Conservation (phyloP, 2,329 filamentous ascomycete genomes). For the Clonostachys byssicola region DNA sequence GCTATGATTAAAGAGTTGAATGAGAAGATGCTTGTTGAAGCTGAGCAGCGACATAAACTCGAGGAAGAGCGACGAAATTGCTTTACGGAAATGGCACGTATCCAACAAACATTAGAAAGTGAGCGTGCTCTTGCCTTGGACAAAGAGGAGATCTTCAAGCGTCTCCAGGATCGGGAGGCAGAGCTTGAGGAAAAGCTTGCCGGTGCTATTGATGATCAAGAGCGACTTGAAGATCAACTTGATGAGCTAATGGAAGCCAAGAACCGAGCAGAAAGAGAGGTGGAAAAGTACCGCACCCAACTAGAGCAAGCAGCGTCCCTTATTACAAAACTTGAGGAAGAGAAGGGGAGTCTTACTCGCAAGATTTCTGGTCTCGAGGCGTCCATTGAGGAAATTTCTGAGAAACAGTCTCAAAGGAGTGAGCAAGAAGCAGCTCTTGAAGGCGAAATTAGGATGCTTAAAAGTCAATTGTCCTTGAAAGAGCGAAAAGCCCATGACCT, state of each 20-base stretch:
- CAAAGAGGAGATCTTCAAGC: constrained; percentile 98
- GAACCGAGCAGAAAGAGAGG: constrained; percentile 81
- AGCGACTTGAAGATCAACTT: constrained; percentile 87
- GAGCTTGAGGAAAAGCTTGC: constrained; percentile 92
- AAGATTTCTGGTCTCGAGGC: constrained; percentile 67
- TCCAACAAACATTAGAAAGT: constrained; percentile 92
- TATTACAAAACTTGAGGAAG: constrained; percentile 79
- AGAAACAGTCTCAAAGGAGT: constrained; percentile 67
- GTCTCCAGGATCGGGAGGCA: constrained; percentile 85
- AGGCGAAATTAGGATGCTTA: constrained; percentile 85
- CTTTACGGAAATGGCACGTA: constrained; percentile 79
- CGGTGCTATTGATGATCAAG: constrained; percentile 89
- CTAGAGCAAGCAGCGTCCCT: constrained; percentile 88
- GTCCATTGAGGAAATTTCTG: constrained; percentile 66
- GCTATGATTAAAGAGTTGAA: constrained; percentile 88
- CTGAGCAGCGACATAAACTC: constrained; percentile 69
- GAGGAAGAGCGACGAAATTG: constrained; percentile 90
- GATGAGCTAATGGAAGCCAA: constrained; percentile 86
- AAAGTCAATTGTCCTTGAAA: constrained; percentile 84
- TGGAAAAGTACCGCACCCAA: constrained; percentile 73
- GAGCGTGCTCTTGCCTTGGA: constrained; percentile 93
- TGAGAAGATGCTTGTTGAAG: constrained; percentile 75
- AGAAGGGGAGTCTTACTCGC: constrained; percentile 71
- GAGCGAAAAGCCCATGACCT: constrained; percentile 87
- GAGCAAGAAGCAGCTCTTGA: constrained; percentile 72